These are phyloP conservation scores for Picochlorum sp. DNA, from an alignment of 139 green algal species.

Conservation along the genomic window DNA sequence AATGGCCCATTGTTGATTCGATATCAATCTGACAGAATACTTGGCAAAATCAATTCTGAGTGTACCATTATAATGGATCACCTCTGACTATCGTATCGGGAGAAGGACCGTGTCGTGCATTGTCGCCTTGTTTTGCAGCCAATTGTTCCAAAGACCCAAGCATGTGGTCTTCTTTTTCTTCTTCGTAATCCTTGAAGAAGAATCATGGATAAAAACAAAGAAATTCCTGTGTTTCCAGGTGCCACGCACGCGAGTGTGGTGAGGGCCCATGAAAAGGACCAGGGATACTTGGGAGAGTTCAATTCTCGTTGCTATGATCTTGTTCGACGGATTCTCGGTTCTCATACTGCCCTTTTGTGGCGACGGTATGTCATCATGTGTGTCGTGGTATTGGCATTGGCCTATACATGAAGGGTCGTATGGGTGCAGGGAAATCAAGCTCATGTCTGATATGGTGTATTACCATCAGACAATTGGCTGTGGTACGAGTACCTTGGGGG, in stretches of 20 bases:
- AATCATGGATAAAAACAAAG: not conserved
- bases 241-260: conserved; percentile 39
- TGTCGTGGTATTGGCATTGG: no score
- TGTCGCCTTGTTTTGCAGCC: no score
- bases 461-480: conserved; percentile 67
- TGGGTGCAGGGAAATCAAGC: conserved; percentile 30
- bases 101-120: no score
- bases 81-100: no score
- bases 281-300: conserved; percentile 53
- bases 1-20: no score
- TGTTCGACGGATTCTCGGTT: conserved; percentile 35
- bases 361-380: not conserved
- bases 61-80: no score
- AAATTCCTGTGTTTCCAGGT: conserved; percentile 25
- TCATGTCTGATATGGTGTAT: conserved; percentile 65
- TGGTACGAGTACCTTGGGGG: conserved; percentile 73
- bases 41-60: no score
- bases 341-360: conserved; percentile 40
- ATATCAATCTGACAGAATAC: no score
- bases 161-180: no score
- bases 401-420: no score
- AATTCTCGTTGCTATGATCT: conserved; percentile 53
- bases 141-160: no score
- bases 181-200: no score
- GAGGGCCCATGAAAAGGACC: conserved; percentile 45